Conservation (phyloP, 805 yeast species). For the Ogataea henricii region DNA sequence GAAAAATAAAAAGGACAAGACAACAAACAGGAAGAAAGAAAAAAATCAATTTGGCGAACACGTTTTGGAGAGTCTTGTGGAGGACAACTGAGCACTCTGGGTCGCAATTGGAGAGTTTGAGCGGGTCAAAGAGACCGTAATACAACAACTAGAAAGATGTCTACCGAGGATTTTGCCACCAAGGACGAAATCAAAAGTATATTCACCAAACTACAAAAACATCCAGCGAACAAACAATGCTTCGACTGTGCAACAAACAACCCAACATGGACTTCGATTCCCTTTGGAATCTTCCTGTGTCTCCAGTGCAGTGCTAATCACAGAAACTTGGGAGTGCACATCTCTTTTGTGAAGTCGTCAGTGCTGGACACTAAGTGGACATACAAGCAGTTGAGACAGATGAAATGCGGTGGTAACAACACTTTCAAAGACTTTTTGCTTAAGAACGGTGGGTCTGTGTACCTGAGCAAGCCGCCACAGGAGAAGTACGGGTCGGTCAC, state of each 20-base stretch:
- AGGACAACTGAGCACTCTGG: background rate
- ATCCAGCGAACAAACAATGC: slow-evolving; percentile 76
- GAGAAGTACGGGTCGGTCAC: slow-evolving; percentile 79
- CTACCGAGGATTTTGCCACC: slow-evolving; percentile 49
- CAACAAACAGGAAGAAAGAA: background rate
- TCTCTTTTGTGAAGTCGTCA: slow-evolving; percentile 90
- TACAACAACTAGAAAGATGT: slow-evolving; percentile 12
- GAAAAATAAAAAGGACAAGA: slow-evolving; percentile 6
- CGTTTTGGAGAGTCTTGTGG: slow-evolving; percentile 6
- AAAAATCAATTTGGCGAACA: slow-evolving; percentile 7
- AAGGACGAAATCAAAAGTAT: slow-evolving; percentile 70
- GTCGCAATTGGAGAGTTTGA: slow-evolving; percentile 9
- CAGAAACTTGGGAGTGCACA: slow-evolving; percentile 93
- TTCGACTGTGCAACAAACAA: slow-evolving; percentile 93
- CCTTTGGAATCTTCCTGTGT: slow-evolving; percentile 91
- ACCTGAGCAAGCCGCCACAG: slow-evolving; percentile 64
- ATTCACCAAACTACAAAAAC: slow-evolving; percentile 62
- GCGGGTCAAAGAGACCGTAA: background rate
- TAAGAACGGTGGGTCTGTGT: slow-evolving; percentile 83
- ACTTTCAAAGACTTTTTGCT: slow-evolving; percentile 79
- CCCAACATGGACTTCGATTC: slow-evolving; percentile 98
- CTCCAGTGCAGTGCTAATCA: slow-evolving; percentile 95
- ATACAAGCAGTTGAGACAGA: slow-evolving; percentile 81
- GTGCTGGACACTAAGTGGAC: slow-evolving; percentile 90
- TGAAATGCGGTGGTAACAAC: slow-evolving; percentile 93